phyloP scores from a whole-genome alignment of 1,139 yeast species.

The Spencermartinsiella ligniputridi region DNA sequence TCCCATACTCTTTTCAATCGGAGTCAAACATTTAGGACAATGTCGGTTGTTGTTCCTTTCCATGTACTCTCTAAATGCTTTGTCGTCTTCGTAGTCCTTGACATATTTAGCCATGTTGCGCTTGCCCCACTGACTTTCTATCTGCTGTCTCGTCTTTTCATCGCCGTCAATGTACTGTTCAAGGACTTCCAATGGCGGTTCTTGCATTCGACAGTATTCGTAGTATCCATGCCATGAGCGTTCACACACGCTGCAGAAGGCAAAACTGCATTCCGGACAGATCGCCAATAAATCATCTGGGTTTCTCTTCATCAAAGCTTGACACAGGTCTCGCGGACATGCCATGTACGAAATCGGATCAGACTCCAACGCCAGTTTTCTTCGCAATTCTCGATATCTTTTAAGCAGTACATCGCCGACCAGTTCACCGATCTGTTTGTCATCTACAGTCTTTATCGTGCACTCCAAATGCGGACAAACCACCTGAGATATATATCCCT shows the following conservation, averaged over 20 bases:
- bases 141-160: conserved; percentile 33
- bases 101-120: conserved; percentile 42
- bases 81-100: conserved; percentile 46
- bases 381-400: conserved; percentile 40
- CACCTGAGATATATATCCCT: conserved; percentile 51
- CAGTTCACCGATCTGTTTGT: conserved; percentile 28
- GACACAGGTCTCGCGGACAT: conserved; percentile 51
- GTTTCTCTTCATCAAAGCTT: conserved; percentile 45
- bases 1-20: conserved; percentile 59
- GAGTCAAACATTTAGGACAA: conserved; percentile 55
- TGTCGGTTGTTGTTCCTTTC: conserved; percentile 40
- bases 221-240: conserved; percentile 65
- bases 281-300: conserved; percentile 50
- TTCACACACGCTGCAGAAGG: conserved; percentile 57
- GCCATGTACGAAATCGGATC: conserved; percentile 49
- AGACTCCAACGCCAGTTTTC: conserved; percentile 42
- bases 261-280: conserved; percentile 51
- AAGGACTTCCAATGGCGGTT: conserved; percentile 43
- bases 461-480: conserved; percentile 47
- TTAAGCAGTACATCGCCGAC: conserved; percentile 34
- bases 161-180: conserved; percentile 38
- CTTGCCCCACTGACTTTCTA: conserved; percentile 50
- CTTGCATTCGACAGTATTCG: conserved; percentile 42
- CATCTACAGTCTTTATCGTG: conserved; percentile 19
- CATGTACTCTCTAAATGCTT: conserved; percentile 45